Conservation (phyloP, 176 grass and related monocot species). For the Thalia dealbata region DNA sequence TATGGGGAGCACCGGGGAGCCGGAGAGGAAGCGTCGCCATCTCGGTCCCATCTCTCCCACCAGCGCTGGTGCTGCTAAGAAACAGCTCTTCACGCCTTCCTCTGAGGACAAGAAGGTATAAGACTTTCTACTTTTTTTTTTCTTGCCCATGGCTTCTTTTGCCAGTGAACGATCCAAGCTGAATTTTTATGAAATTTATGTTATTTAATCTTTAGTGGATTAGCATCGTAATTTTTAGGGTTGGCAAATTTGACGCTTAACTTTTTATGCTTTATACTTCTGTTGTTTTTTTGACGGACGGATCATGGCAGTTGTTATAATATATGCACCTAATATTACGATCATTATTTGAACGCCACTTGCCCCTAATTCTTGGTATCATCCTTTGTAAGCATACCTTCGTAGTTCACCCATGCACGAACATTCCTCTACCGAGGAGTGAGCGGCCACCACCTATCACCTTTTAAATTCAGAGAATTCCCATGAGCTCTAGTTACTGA, state of each 20-base stretch:
- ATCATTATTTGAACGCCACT: too few species aligned
- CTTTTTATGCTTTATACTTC: neutral
- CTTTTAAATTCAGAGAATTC: too few species aligned
- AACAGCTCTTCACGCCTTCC: conserved; percentile 28
- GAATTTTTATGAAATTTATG: neutral
- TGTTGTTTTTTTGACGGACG: neutral
- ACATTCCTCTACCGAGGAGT: too few species aligned
- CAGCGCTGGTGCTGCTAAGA: conserved; percentile 31
- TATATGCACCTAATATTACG: neutral
- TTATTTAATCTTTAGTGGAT: neutral
- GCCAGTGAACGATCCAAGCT: neutral
- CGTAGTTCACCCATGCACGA: too few species aligned
- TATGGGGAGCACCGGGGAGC: conserved; percentile 61
- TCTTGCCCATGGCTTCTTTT: conserved; percentile 1
- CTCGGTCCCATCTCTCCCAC: conserved; percentile 43
- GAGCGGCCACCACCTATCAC: too few species aligned
- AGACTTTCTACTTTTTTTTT: neutral
- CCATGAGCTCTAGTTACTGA: too few species aligned
- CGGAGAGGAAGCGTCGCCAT: conserved; percentile 50
- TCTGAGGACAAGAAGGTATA: conserved; percentile 72
- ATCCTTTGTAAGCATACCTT: too few species aligned
- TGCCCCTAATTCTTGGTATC: too few species aligned
- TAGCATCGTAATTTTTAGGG: neutral
- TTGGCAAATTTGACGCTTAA: neutral
- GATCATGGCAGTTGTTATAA: neutral